Conservation (phyloP, 768 basidiomycete species). For the Boletus pseudo-olivaceus region DNA sequence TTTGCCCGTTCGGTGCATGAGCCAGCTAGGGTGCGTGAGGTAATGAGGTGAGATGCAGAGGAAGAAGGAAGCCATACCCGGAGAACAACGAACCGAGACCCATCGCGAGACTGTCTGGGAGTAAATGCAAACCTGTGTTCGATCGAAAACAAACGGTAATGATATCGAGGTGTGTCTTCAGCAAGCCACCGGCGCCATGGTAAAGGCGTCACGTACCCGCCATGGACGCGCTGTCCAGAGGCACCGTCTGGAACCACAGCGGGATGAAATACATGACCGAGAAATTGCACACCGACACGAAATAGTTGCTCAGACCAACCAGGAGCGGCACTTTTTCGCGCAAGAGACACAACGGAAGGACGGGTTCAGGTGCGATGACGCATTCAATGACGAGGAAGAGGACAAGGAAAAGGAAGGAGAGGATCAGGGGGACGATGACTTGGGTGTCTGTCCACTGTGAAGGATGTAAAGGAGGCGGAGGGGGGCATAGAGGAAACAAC, state of each 20-base stretch:
- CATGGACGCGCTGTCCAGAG: slow-evolving; percentile 60
- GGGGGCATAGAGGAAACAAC: slow-evolving; percentile 9
- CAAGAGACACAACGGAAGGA: slow-evolving; percentile 65
- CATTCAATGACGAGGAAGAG: slow-evolving; percentile 62
- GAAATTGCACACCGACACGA: slow-evolving; percentile 74
- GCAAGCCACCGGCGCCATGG: not conserved
- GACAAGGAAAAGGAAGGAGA: slow-evolving; percentile 43
- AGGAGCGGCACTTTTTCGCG: slow-evolving; percentile 64
- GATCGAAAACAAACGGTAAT: not conserved
- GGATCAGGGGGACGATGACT: slow-evolving; percentile 48
- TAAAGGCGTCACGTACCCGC: slow-evolving; percentile 40
- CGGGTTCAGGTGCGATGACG: slow-evolving; percentile 60
- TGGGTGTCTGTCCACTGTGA: slow-evolving; percentile 51
- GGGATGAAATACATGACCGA: slow-evolving; percentile 74
- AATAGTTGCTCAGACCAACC: slow-evolving; percentile 65
- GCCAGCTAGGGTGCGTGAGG: slow-evolving; percentile 28
- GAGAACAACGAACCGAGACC: slow-evolving; percentile 50
- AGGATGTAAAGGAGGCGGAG: not conserved
- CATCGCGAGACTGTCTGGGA: slow-evolving; percentile 50
- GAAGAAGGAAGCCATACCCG: slow-evolving; percentile 28
- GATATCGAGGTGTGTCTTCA: not conserved
- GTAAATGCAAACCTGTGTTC: slow-evolving; percentile 40
- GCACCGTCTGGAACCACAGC: slow-evolving; percentile 80
- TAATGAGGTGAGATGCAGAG: not conserved
- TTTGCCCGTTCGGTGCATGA: slow-evolving; percentile 50